Base-by-base conservation (phyloP, 2,329 filamentous ascomycete genomes). In the Colletotrichum navitas region DNA sequence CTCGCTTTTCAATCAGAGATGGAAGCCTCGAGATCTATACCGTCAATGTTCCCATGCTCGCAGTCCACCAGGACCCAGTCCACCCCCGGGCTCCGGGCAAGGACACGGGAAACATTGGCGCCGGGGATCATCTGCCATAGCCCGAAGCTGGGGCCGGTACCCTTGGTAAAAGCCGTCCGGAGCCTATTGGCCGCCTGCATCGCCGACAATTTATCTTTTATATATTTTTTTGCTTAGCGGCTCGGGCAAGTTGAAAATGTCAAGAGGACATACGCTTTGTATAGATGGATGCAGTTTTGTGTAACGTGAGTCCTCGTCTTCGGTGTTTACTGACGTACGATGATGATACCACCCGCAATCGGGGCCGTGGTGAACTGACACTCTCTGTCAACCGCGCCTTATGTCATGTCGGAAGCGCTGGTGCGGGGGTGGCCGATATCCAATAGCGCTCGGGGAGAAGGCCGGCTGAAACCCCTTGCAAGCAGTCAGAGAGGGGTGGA, bases 51-150 rank as follows among this genome's bases (percentile, higher is more conserved):
- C 11, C 86, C 86, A 75, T 88, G 86, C 75, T 87, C 87, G 67
- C 85, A 86, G 73, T 87, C 87, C 62, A 88, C 87, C 78, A 92
- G 83, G 12, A 93, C 87, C 85, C 91, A 92, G 77, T 93, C 91
- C 1, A 91, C 85, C 1, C 90, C 91, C 1, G 86, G 81, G 3
- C 86, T 86, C 66, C 89, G 83, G 1, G 91, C 90, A 59, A 93
- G 81, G 24, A 85, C 79, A 64, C 89, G 84, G 6, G 89, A 89
- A 16, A 91, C 81, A 73, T 91, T 90, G 55, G 85, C 83, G 0
- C 89, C 88, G 0, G 89, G 89, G 65, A 91, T 80, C 83, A 90
- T 90, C 80, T 91, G 89, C 89, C 89, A 91, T 64, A 87, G 83
- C 4, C 89, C 89, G 74, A 90, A 82, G 60, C 87, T 85, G 7